Evolutionary conservation across 352 stramenopile genomes (phyloP).

Genomic region (Phytopythium vexans): DNA sequence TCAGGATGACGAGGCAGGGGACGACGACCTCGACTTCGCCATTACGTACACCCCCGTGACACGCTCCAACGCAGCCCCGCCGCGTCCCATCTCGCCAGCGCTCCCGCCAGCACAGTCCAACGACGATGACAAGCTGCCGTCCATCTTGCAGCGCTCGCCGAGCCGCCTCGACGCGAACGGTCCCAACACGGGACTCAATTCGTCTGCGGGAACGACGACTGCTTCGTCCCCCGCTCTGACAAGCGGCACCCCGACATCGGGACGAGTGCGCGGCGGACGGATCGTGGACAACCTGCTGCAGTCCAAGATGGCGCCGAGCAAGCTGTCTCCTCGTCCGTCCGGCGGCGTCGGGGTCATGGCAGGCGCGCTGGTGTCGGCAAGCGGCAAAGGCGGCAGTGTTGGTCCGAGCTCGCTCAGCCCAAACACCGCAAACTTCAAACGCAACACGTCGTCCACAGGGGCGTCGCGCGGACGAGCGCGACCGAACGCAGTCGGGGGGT

Average conservation of each 20-base stretch:
- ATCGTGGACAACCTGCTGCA: slow-evolving; percentile 59
- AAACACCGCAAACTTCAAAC: slow-evolving; percentile 43
- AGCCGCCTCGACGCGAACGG: slow-evolving; percentile 26
- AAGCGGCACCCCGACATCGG: slow-evolving; percentile 27
- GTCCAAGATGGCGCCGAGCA: slow-evolving; percentile 29
- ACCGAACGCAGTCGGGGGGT: slow-evolving; percentile 12
- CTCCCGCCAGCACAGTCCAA: slow-evolving; percentile 12
- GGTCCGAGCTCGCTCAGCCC: slow-evolving; percentile 16
- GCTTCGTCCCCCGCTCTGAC: slow-evolving; percentile 7
- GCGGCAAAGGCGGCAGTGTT: not conserved
- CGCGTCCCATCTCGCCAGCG: too few species aligned
- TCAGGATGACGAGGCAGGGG: slow-evolving; percentile 26
- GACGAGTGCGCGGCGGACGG: slow-evolving; percentile 25
- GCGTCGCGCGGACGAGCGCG: slow-evolving; percentile 33
- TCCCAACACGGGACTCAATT: slow-evolving; percentile 3
- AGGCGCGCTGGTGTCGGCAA: slow-evolving; percentile 9
- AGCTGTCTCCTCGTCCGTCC: slow-evolving; percentile 33
- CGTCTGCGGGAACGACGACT: slow-evolving; percentile 4
- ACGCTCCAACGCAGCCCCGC: too few species aligned
- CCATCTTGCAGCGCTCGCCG: slow-evolving; percentile 45
- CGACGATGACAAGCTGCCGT: slow-evolving; percentile 59
- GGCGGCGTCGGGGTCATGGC: slow-evolving; percentile 14
- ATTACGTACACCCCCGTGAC: slow-evolving; percentile 50
- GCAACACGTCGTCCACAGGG: slow-evolving; percentile 44
- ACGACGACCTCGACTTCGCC: slow-evolving; percentile 46